Evolutionary conservation across 2,329 filamentous ascomycete genomes (phyloP).

Genomic region (Ceratocystis cacaofunesta): DNA sequence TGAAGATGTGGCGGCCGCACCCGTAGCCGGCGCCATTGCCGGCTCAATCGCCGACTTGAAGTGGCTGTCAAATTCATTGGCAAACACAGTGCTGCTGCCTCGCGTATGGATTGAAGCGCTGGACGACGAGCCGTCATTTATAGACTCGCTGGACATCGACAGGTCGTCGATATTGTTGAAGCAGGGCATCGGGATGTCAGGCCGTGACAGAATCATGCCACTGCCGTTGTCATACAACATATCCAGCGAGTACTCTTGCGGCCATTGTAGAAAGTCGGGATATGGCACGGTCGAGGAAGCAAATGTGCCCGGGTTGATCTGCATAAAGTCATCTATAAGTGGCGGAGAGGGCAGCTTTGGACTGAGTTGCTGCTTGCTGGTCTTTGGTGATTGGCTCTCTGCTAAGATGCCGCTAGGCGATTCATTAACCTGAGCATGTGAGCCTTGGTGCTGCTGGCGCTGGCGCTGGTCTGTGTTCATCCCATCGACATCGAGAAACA

Average conservation of each 20-base stretch:
- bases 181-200: constrained; percentile 25
- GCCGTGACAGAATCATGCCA: constrained; percentile 22
- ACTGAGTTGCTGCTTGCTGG: constrained; percentile 22
- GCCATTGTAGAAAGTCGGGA: constrained; percentile 32
- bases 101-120: constrained; percentile 32
- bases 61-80: constrained; percentile 25
- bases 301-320: constrained; percentile 25
- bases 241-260: constrained; percentile 29
- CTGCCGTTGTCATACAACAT: constrained; percentile 28
- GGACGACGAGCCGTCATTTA: constrained; percentile 26
- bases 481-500: constrained; percentile 27
- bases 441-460: background rate
- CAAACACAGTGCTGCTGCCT: constrained; percentile 34
- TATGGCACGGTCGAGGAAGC: constrained; percentile 26
- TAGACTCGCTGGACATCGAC: constrained; percentile 18
- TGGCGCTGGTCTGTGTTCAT: constrained; percentile 9
- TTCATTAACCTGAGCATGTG: background rate
- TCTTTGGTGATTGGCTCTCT: constrained; percentile 25
- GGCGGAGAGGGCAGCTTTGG: constrained; percentile 11
- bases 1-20: constrained; percentile 20
- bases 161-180: constrained; percentile 30
- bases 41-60: constrained; percentile 24
- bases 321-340: constrained; percentile 30
- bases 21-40: constrained; percentile 17
- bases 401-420: background rate